Evolutionary conservation across 1,284 basidiomycete species (phyloP).

Genomic region (Boletus semigastroideus): DNA sequence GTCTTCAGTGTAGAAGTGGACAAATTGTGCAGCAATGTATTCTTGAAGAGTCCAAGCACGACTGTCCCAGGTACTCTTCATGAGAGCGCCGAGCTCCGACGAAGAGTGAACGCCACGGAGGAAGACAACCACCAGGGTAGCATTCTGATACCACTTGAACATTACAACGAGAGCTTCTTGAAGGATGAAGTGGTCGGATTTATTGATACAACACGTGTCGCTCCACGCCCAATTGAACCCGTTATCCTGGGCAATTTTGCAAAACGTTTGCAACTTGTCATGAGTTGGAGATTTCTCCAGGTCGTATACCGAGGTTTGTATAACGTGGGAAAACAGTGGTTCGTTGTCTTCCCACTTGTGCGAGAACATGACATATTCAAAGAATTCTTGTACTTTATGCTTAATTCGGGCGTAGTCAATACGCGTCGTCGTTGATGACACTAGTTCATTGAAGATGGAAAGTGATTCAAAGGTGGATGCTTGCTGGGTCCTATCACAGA

Average conservation of each 20-base stretch:
- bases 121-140: not conserved
- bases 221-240: not conserved
- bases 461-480: not conserved
- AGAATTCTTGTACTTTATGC: not conserved
- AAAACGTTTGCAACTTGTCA: not conserved
- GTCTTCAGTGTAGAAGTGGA: constrained; percentile 1
- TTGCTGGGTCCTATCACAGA: not conserved
- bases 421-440: not conserved
- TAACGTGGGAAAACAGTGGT: not conserved
- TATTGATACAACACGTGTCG: not conserved
- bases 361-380: not conserved
- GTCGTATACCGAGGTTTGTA: not conserved
- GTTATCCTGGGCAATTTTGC: not conserved
- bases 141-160: not conserved
- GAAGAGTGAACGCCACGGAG: not conserved
- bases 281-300: not conserved
- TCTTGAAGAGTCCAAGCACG: not conserved
- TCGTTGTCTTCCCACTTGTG: constrained; percentile 1
- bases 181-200: not conserved
- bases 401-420: not conserved
- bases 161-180: not conserved
- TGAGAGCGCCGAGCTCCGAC: not conserved
- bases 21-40: not conserved
- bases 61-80: not conserved
- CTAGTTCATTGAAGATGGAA: not conserved